Conservation (phyloP, 2,329 filamentous ascomycete genomes). For the Fusarium ambrosium region DNA sequence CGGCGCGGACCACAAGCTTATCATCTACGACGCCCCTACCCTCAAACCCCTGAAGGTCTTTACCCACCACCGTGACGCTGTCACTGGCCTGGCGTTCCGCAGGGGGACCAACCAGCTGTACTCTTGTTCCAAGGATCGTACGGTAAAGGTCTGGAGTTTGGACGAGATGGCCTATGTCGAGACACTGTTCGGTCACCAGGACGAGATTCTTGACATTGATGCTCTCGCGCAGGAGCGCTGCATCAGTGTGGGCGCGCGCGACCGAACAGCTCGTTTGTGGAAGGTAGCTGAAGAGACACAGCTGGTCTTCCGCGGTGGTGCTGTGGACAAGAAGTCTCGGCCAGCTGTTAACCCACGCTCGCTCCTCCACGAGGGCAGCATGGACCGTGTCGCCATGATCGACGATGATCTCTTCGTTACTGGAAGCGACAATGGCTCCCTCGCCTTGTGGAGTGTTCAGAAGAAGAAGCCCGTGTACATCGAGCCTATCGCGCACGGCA, state of each 20-base stretch:
- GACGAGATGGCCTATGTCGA: constrained; percentile 95
- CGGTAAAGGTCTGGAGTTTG: constrained; percentile 94
- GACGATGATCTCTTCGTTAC: constrained; percentile 92
- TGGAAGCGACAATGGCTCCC: constrained; percentile 88
- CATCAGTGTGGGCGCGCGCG: constrained; percentile 89
- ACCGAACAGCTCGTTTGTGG: constrained; percentile 93
- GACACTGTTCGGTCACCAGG: constrained; percentile 96
- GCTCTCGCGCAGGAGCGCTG: constrained; percentile 89
- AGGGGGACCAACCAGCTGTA: constrained; percentile 92
- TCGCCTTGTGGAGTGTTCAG: constrained; percentile 88
- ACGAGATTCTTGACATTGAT: constrained; percentile 87
- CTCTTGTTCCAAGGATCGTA: constrained; percentile 90
- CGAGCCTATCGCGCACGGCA: constrained; percentile 84
- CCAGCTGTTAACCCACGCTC: constrained; percentile 63
- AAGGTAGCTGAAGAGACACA: constrained; percentile 97
- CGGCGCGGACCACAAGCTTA: constrained; percentile 84
- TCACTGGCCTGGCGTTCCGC: constrained; percentile 88
- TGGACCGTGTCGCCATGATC: constrained; percentile 92
- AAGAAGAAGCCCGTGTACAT: constrained; percentile 96
- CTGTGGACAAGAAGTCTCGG: constrained; percentile 66
- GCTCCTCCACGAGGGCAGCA: constrained; percentile 81
- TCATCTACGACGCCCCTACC: constrained; percentile 88
- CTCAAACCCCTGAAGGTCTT: constrained; percentile 86
- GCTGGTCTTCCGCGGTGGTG: constrained; percentile 92
- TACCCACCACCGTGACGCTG: constrained; percentile 89